phyloP scores from a whole-genome alignment of 2,329 filamentous ascomycete species.

The Cadophora luteo-olivacea region DNA sequence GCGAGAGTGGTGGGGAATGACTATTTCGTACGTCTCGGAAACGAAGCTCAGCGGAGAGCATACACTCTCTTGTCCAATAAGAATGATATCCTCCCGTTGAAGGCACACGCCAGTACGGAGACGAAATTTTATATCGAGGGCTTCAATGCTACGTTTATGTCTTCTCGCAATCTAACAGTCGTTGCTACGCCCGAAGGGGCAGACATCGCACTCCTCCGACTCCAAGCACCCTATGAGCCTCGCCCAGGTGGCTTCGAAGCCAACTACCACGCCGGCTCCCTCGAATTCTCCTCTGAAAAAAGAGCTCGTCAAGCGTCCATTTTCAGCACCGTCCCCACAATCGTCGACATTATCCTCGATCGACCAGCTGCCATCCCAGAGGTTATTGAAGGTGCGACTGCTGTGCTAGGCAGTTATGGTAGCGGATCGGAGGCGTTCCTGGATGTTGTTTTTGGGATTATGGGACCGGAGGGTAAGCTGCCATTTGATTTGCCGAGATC shows the following conservation, averaged over 20 bases:
- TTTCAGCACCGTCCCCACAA: neutral
- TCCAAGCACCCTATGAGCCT: neutral
- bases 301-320: neutral
- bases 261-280: neutral
- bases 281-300: neutral
- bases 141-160: neutral
- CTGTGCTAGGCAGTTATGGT: neutral
- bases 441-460: neutral
- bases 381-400: neutral
- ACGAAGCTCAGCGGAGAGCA: slow-evolving; percentile 1
- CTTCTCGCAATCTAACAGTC: neutral
- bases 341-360: neutral
- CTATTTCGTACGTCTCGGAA: neutral
- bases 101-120: too few relatives aligned
- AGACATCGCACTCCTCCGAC: slow-evolving; percentile 1
- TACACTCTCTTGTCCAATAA: slow-evolving; percentile 4
- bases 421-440: neutral
- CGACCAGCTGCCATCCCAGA: neutral
- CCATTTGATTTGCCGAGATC: slow-evolving; percentile 9
- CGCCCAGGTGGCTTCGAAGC: neutral
- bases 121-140: slow-evolving; percentile 9
- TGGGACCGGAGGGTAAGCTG: neutral
- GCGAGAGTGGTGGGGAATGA: neutral
- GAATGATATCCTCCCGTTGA: neutral
- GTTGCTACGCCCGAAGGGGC: neutral